Conservation (phyloP, 2,329 filamentous ascomycete genomes). For the Lojkania enalia region DNA sequence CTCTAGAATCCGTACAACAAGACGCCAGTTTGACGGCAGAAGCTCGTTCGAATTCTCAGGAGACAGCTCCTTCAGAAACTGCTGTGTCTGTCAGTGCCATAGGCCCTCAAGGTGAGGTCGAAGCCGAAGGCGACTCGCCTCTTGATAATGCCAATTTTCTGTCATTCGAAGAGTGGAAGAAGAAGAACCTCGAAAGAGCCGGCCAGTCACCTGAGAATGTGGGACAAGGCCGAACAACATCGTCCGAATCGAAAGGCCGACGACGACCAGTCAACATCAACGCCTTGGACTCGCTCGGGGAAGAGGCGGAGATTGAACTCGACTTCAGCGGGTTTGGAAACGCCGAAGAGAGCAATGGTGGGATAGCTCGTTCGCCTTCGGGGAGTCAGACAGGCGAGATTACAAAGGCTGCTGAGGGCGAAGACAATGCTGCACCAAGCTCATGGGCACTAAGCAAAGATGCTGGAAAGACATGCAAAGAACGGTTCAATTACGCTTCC, state of each 20-base stretch:
- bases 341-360: slow-evolving; percentile 27
- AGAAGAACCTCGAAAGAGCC: slow-evolving; percentile 81
- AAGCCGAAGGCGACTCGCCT: slow-evolving; percentile 65
- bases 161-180: slow-evolving; percentile 98
- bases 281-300: slow-evolving; percentile 77
- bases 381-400: slow-evolving; percentile 19
- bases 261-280: slow-evolving; percentile 62
- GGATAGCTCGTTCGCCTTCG: slow-evolving; percentile 21
- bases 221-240: slow-evolving; percentile 58
- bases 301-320: slow-evolving; percentile 83
- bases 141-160: slow-evolving; percentile 82
- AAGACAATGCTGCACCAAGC: slow-evolving; percentile 36
- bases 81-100: slow-evolving; percentile 12
- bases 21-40: slow-evolving; percentile 2
- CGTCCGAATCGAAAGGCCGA: slow-evolving; percentile 48
- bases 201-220: slow-evolving; percentile 75
- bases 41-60: slow-evolving; percentile 12
- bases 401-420: slow-evolving; percentile 23
- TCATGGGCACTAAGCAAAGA: slow-evolving; percentile 72
- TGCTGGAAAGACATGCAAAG: slow-evolving; percentile 95
- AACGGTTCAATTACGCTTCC: slow-evolving; percentile 95
- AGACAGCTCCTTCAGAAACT: slow-evolving; percentile 8
- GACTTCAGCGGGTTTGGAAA: slow-evolving; percentile 68
- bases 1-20: slow-evolving; percentile 9
- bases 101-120: slow-evolving; percentile 47